A percentile compares a stretch with the other conserved stretches of the same genome.
phyloP scores from a whole-genome alignment of 1,284 basidiomycete genomes.

The Neolentinus lepideus region DNA sequence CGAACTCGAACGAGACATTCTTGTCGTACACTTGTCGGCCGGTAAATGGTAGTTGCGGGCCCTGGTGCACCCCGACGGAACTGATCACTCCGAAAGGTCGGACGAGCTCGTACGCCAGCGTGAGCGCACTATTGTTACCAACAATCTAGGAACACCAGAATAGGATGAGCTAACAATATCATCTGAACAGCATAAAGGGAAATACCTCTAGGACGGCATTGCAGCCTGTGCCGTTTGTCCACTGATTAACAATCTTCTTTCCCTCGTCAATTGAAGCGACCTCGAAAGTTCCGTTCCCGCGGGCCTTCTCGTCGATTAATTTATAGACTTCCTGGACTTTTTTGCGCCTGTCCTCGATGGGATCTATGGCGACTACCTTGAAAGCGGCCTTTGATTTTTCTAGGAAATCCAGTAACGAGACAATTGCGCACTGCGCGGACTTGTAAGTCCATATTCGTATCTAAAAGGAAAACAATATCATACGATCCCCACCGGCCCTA shows the following conservation, averaged over 20 bases:
- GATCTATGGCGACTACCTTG: constrained; percentile 59
- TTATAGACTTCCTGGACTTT: constrained; percentile 51
- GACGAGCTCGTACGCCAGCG: constrained; percentile 71
- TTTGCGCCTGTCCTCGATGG: constrained; percentile 42
- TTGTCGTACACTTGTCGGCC: constrained; percentile 72
- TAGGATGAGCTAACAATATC: constrained; percentile 1
- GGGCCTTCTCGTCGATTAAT: constrained; percentile 36
- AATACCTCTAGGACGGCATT: constrained; percentile 60
- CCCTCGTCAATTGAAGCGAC: constrained; percentile 45
- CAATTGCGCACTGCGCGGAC: constrained; percentile 40
- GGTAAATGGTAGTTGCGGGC: constrained; percentile 47
- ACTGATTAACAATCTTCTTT: constrained; percentile 36
- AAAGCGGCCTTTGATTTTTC: constrained; percentile 35
- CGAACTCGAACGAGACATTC: constrained; percentile 63
- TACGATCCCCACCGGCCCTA: constrained; percentile 72
- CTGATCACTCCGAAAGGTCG: constrained; percentile 76
- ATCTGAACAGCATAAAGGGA: neutral
- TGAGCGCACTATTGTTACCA: constrained; percentile 65
- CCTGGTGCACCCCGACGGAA: constrained; percentile 72
- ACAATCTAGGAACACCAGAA: constrained; percentile 52
- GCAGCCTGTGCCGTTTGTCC: constrained; percentile 52
- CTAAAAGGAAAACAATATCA: constrained; percentile 11
- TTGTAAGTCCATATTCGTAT: constrained; percentile 4
- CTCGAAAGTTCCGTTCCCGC: constrained; percentile 39
- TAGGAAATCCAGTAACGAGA: constrained; percentile 60